phyloP scores from a whole-genome alignment of 2,329 filamentous ascomycete genomes.

The Pseudogymnoascus sp. region DNA sequence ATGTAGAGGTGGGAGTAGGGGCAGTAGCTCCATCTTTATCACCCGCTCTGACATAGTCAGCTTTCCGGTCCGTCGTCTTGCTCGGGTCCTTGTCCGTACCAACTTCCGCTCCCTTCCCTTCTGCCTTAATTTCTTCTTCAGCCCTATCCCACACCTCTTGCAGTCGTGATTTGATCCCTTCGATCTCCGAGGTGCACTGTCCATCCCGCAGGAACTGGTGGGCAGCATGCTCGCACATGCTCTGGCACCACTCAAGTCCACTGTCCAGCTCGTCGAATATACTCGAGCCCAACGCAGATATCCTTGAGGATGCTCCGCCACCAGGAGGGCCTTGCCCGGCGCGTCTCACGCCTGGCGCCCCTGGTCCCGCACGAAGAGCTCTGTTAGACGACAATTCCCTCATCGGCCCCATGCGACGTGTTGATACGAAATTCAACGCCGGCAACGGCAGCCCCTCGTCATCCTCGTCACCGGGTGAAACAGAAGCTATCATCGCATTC shows the following conservation, averaged over 20 bases:
- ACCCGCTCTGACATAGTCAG: conserved; percentile 8
- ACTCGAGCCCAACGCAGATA: conserved; percentile 30
- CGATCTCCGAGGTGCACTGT: conserved; percentile 72
- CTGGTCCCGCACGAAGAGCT: neutral
- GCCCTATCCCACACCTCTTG: conserved; percentile 49
- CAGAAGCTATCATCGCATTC: neutral
- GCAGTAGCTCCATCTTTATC: neutral
- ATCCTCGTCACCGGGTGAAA: conserved; percentile 18
- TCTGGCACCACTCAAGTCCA: conserved; percentile 71
- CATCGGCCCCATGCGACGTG: conserved; percentile 35
- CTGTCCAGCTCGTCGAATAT: conserved; percentile 72
- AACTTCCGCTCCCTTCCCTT: neutral
- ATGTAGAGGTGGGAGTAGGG: neutral
- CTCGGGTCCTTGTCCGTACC: conserved; percentile 3
- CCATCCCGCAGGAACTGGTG: conserved; percentile 87
- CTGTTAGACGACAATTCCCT: conserved; percentile 16
- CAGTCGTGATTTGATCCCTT: conserved; percentile 61
- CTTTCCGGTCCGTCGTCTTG: neutral
- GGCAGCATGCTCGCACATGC: conserved; percentile 76
- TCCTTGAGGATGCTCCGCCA: neutral
- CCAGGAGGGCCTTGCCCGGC: neutral
- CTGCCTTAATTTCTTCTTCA: neutral
- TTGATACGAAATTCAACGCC: conserved; percentile 35
- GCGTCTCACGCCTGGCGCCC: neutral
- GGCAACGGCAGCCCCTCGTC: conserved; percentile 29